phyloP scores from a whole-genome alignment of 352 stramenopile species.

The Lagenidium giganteum region DNA sequence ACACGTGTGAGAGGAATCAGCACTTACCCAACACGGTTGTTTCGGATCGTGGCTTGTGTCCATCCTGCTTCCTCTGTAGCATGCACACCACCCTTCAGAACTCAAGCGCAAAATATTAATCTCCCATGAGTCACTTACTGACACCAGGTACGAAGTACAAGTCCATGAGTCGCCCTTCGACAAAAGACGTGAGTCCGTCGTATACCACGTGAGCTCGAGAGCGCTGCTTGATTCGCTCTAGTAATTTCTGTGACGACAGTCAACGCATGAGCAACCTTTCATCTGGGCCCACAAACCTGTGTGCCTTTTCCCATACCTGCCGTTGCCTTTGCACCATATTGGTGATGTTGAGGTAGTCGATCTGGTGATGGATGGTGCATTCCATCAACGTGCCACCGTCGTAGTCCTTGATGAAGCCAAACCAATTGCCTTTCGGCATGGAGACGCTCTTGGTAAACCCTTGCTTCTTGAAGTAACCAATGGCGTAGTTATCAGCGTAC shows the following conservation, averaged over 20 bases:
- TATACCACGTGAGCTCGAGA: slow-evolving; percentile 74
- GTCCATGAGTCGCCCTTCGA: slow-evolving; percentile 77
- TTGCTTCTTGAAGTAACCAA: slow-evolving; percentile 99
- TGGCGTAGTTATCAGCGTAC: slow-evolving; percentile 98
- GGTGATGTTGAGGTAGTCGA: slow-evolving; percentile 96
- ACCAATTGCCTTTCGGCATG: slow-evolving; percentile 87
- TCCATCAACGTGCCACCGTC: slow-evolving; percentile 99
- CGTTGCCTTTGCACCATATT: slow-evolving; percentile 94
- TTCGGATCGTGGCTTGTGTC: slow-evolving; percentile 80
- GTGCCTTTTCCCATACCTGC: slow-evolving; percentile 85
- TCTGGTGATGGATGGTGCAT: slow-evolving; percentile 97
- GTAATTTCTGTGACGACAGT: slow-evolving; percentile 62
- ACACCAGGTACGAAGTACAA: slow-evolving; percentile 85
- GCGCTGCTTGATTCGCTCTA: slow-evolving; percentile 78
- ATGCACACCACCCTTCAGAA: slow-evolving; percentile 2
- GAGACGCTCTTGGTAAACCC: slow-evolving; percentile 86
- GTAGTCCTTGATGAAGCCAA: slow-evolving; percentile 99
- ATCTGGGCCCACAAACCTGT: neutral
- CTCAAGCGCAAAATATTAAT: neutral
- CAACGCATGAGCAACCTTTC: neutral
- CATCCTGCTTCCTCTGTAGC: slow-evolving; percentile 77
- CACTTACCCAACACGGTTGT: slow-evolving; percentile 76
- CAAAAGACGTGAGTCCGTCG: slow-evolving; percentile 61
- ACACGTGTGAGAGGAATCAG: too few relatives aligned
- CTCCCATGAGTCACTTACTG: slow-evolving; percentile 56